Evolutionary conservation across 108 stramenopile species (phyloP).

Genomic region (Parmales sp.): DNA sequence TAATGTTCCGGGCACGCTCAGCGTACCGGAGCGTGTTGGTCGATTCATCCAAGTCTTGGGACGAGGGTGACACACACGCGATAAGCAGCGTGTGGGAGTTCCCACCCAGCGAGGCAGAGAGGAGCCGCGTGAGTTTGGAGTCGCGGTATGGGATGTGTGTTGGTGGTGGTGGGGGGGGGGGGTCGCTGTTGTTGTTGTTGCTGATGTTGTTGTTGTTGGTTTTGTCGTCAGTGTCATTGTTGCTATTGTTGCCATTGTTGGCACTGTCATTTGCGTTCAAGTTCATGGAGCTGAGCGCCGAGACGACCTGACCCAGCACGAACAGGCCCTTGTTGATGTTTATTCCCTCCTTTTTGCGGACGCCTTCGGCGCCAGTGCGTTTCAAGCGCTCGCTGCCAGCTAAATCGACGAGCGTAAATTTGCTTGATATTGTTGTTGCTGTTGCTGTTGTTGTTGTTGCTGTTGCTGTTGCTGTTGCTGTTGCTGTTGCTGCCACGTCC

Average conservation of each 20-base stretch:
- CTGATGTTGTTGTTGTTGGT: not conserved
- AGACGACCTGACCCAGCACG: constrained; percentile 52
- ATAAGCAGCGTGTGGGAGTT: constrained; percentile 92
- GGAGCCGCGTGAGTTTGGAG: constrained; percentile 83
- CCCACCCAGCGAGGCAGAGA: constrained; percentile 93
- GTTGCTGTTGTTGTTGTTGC: not conserved
- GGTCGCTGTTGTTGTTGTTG: not conserved
- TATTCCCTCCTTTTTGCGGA: constrained; percentile 58
- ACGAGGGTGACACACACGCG: constrained; percentile 82
- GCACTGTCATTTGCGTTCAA: constrained; percentile 21
- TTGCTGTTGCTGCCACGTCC: no score
- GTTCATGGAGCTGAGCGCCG: constrained; percentile 40
- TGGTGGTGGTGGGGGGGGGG: not conserved
- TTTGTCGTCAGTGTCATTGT: not conserved
- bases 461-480: not conserved
- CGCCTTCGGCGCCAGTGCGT: constrained; percentile 52
- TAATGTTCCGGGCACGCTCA: constrained; percentile 59
- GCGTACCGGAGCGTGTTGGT: constrained; percentile 95
- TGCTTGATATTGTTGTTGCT: constrained; percentile 25
- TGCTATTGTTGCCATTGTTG: not conserved
- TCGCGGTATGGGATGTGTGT: constrained; percentile 67
- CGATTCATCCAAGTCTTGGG: constrained; percentile 81
- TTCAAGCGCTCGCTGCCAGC: constrained; percentile 52
- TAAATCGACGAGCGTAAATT: constrained; percentile 74
- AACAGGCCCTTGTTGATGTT: constrained; percentile 56